phyloP scores from a whole-genome alignment of 1,284 basidiomycete genomes.

The Ustanciosporium gigantosporum region DNA sequence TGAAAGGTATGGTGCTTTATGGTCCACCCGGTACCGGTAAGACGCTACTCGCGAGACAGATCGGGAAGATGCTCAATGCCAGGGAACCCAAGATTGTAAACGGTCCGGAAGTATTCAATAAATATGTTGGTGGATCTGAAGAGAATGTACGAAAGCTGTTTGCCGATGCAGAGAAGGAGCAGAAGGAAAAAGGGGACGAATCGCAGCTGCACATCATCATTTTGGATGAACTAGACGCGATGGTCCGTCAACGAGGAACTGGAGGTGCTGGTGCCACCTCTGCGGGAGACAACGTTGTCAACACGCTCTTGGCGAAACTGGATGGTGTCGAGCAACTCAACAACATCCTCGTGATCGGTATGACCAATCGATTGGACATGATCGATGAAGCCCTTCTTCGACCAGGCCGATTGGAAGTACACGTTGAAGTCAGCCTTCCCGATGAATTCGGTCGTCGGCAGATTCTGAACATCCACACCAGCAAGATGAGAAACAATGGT shows the following conservation, averaged over 20 bases:
- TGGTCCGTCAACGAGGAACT: conserved; percentile 88
- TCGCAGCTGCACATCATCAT: conserved; percentile 99
- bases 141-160: conserved; percentile 99
- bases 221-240: conserved; percentile 97
- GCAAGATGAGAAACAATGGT: conserved; percentile 87
- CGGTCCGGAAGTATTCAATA: conserved; percentile 95
- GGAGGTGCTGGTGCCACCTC: conserved; percentile 74
- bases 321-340: conserved; percentile 99
- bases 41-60: conserved; percentile 96
- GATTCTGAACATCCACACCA: conserved; percentile 93
- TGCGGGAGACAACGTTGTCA: conserved; percentile 97
- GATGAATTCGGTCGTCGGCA: conserved; percentile 90
- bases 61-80: conserved; percentile 98
- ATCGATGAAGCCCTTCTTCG: conserved; percentile 97
- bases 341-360: conserved; percentile 98
- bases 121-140: conserved; percentile 96
- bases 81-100: conserved; percentile 98
- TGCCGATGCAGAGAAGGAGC: conserved; percentile 97
- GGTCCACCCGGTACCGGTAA: conserved; percentile 99
- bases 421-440: conserved; percentile 98
- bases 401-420: conserved; percentile 98
- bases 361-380: conserved; percentile 99
- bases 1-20: conserved; percentile 93
- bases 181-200: conserved; percentile 97
- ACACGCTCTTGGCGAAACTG: conserved; percentile 99